Evolutionary conservation across 176 grass and related monocot species (phyloP), one percentile per base, ranked within the genome.

Genomic region (Phoenix dactylifera): DNA sequence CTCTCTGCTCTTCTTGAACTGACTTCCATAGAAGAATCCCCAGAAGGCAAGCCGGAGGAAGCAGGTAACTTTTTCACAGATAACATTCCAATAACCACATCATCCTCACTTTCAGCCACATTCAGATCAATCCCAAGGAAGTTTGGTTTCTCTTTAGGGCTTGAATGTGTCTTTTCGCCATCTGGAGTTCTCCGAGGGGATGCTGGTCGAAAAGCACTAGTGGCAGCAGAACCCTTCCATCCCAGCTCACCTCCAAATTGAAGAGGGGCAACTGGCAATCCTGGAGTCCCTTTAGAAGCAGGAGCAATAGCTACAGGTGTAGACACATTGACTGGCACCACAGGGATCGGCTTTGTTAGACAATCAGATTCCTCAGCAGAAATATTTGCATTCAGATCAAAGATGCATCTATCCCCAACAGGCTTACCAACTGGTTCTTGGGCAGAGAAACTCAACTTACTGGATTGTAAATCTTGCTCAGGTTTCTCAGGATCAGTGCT

Each of bases 151-250:
- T 74, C 57, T 15, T 70, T 81, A 78, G 71, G 75, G 50, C 56
- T 62, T 72, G 64, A 55, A 7, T 49, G 15, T 17, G 71, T 73
- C 53, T 67, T 79, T 14, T 83, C 72, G 55, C 55, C 72, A 60
- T 70, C 81, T 50, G 69, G 62, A 83, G 68, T 82, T 4, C 52
- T 71, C 7, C 69, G 18, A 49, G 72, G 75, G 32, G 76, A 70
- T 60, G 87, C 79, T 52, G 61, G 82, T 16, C 82, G 68, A 55
- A 90, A 90, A 20, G 87, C 87, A 77, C 87, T 90, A 18, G 87
- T 90, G 28, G 87, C 79, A 60, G 87, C 87, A 50, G 87, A 86
- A 16, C 87, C 87, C 82, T 86, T 90, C 87, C 84, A 87, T 51
- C 84, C 84, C 20, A 70, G 51, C 58, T 63, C 84, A 72, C 79